These are phyloP conservation scores for Adenanthera pavonina DNA, from an alignment of 306 rosid species.

Conservation along the genomic window DNA sequence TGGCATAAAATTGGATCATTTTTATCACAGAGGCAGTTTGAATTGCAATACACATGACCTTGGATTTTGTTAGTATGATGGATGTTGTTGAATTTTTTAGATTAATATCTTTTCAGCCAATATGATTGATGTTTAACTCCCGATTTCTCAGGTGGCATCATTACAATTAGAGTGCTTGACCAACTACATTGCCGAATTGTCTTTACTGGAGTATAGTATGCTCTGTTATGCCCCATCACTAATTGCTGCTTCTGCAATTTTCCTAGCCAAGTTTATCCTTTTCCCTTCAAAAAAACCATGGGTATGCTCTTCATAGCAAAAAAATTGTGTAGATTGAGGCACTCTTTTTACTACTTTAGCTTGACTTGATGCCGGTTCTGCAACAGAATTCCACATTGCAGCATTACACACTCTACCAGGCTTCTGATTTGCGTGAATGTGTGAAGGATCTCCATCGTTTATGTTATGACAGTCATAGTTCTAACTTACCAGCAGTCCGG, in stretches of 20 bases:
- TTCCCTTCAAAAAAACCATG: slow-evolving; percentile 80
- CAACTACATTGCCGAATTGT: slow-evolving; percentile 84
- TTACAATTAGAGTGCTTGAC: slow-evolving; percentile 90
- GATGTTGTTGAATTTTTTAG: background rate
- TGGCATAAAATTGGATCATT: background rate
- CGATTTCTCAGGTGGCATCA: slow-evolving; percentile 51
- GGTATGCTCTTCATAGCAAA: slow-evolving; percentile 53
- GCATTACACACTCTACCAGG: slow-evolving; percentile 67
- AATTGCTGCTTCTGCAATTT: slow-evolving; percentile 86
- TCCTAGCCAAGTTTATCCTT: slow-evolving; percentile 76
- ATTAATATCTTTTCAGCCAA: background rate
- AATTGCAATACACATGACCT: background rate
- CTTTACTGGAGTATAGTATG: slow-evolving; percentile 87
- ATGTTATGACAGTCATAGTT: slow-evolving; percentile 34
- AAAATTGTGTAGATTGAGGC: background rate
- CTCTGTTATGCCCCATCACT: slow-evolving; percentile 87
- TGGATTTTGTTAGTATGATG: background rate
- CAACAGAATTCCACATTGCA: slow-evolving; percentile 72
- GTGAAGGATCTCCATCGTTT: slow-evolving; percentile 74
- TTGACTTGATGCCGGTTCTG: slow-evolving; percentile 30
- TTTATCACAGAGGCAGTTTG: background rate
- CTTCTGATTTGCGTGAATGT: slow-evolving; percentile 72
- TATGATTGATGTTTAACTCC: background rate
- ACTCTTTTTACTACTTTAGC: background rate
- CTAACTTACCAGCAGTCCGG: slow-evolving; percentile 58